Evolutionary conservation across 139 green algal species (phyloP).

Genomic region (Nannochloris sp.): DNA sequence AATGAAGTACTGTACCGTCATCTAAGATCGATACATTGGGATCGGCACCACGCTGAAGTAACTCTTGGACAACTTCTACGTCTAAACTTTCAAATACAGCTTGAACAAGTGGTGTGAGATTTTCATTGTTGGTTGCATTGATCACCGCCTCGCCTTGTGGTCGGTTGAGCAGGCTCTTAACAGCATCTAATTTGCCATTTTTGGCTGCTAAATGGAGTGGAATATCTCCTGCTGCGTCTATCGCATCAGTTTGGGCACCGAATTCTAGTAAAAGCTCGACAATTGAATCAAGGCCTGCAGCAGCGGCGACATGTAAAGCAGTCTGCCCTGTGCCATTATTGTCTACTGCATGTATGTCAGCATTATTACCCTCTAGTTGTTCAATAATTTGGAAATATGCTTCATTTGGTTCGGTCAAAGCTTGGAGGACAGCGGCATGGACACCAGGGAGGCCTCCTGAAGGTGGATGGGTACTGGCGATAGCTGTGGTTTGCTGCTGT

Average conservation of each 20-base stretch:
- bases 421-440: not conserved
- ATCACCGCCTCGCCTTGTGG: not conserved
- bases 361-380: not conserved
- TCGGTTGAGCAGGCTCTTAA: not conserved
- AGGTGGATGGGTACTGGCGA: no score
- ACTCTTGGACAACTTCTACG: not conserved
- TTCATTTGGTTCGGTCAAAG: not conserved
- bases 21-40: not conserved
- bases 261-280: not conserved
- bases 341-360: not conserved
- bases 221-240: no score
- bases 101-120: not conserved
- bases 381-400: conserved; percentile 3
- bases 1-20: not conserved
- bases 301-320: not conserved
- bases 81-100: not conserved
- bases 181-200: not conserved
- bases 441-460: no score
- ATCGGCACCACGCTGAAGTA: not conserved
- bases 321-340: conserved; percentile 1
- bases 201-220: not conserved
- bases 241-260: no score
- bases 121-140: not conserved
- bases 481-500: no score
- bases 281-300: not conserved